Base-by-base conservation (phyloP, 2,329 filamentous ascomycete species). In the Cytospora leucostoma region DNA sequence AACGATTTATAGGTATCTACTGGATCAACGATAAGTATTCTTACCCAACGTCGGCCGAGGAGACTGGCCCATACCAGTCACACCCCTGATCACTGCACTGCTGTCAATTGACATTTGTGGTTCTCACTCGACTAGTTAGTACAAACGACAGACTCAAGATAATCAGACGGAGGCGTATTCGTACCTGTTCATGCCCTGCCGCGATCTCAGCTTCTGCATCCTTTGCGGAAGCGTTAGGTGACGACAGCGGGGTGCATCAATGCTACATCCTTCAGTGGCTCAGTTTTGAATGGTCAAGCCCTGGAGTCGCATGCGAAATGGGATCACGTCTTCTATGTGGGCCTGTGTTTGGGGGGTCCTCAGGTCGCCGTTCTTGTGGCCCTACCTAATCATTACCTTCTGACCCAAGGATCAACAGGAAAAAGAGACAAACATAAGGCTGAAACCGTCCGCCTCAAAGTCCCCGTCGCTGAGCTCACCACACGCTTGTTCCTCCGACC, bases 211-310 rank as follows among this genome's bases (percentile, higher is more conserved):
- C 59, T 40, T 35, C 51, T n/a, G 17, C 40, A 19, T 21, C 51
- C 38, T 61, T 52, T 38, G 59, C 59, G 55, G 49, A 38, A 50
- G 55, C 59, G 50, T 12, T 10, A 55, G 51, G 51, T 61, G 49
- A 55, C 55, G 59, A 55, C 51, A 52, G 59, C 59, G 55, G 51
- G 54, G 49, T 55, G 59, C 51, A 50, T 7, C 59, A 38, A 34
- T 34, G 37, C 54, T 44, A 38, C 59, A 40, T 10, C 59, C 37
- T 40, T 35, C 38, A 34, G 59, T 51, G 27, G 51, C 59, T 34
- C 35, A 34, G 4, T 27, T 27, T 27, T 27, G 27, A 27, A 27
- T 4, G 27, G 27, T 27, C 27, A 27, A 27, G 27, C 27, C 27
- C 27, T 27, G 27, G 27, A 61, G 59, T 55, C 49, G 59, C 59